Percentiles rank a stretch among this genome's conserved stretches.
Conservation (phyloP, 2,329 filamentous ascomycete genomes). For the Aureobasidium lini region DNA sequence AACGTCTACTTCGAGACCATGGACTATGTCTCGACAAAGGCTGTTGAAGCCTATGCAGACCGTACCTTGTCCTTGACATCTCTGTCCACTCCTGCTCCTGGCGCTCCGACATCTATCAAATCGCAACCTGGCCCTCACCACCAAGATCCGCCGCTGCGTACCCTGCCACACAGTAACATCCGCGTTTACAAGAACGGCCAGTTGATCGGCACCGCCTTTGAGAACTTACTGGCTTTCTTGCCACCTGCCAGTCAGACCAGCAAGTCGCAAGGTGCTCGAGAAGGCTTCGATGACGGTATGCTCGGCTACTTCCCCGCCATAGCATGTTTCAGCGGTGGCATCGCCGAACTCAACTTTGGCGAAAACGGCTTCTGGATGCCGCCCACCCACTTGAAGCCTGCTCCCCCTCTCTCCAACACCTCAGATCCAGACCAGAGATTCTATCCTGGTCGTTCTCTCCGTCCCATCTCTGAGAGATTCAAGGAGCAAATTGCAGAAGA, state of each 20-base stretch:
- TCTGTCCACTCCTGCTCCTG: constrained; percentile 54
- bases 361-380: constrained; percentile 80
- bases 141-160: constrained; percentile 65
- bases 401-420: background rate
- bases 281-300: constrained; percentile 88
- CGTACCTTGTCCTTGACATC: constrained; percentile 47
- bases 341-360: constrained; percentile 89
- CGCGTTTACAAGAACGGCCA: constrained; percentile 89
- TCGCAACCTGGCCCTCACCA: constrained; percentile 66
- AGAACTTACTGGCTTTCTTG: constrained; percentile 80
- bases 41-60: constrained; percentile 62
- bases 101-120: constrained; percentile 35
- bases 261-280: constrained; percentile 65
- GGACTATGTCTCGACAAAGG: constrained; percentile 79
- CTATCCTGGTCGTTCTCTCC: constrained; percentile 31
- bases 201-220: constrained; percentile 78
- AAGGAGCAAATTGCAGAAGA: constrained; percentile 93
- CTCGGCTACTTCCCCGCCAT: constrained; percentile 93
- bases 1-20: constrained; percentile 92
- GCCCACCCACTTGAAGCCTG: constrained; percentile 49
- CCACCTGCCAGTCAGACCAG: constrained; percentile 77
- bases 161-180: constrained; percentile 77
- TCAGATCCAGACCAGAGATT: background rate
- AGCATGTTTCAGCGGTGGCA: constrained; percentile 83
- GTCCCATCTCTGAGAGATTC: constrained; percentile 69